Conservation (phyloP, 2,329 filamentous ascomycete genomes). For the Hortaea sp. region DNA sequence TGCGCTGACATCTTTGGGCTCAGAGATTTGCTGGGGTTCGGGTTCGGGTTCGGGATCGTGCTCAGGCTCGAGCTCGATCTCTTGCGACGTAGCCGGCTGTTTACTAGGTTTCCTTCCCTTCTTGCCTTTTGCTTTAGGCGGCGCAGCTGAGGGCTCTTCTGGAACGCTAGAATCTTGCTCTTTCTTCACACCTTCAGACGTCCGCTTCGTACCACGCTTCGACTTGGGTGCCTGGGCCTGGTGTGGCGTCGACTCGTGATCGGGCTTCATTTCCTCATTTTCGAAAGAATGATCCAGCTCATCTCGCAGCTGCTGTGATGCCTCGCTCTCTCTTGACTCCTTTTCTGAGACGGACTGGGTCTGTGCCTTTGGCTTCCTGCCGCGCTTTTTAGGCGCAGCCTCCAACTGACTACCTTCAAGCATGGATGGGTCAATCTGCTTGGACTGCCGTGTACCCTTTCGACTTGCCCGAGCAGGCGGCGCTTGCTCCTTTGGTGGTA, state of each 20-base stretch:
- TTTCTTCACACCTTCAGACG: conserved; percentile 27
- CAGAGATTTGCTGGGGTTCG: background rate
- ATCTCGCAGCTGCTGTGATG: conserved; percentile 20
- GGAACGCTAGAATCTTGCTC: conserved; percentile 14
- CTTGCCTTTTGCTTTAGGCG: conserved; percentile 20
- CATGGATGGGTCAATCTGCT: conserved; percentile 20
- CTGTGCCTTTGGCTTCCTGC: conserved; percentile 22
- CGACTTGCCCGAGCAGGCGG: conserved; percentile 8
- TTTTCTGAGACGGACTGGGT: conserved; percentile 10
- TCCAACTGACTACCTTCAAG: conserved; percentile 18
- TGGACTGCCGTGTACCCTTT: conserved; percentile 13
- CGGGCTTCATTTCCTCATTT: conserved; percentile 9
- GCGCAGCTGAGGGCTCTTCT: conserved; percentile 10
- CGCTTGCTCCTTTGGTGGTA: conserved; percentile 4
- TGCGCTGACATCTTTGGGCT: background rate
- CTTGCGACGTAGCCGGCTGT: conserved; percentile 2
- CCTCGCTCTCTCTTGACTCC: conserved; percentile 13
- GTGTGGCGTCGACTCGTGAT: conserved; percentile 18
- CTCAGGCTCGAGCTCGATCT: background rate
- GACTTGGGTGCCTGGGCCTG: conserved; percentile 8
- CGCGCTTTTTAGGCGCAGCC: conserved; percentile 16
- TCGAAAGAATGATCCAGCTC: conserved; percentile 23
- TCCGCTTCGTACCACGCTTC: conserved; percentile 28
- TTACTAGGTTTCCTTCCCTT: conserved; percentile 13
- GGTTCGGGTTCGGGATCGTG: background rate